These are phyloP conservation scores for Gaeumannomyces tritici DNA, from an alignment of 2,329 filamentous ascomycete species.

Conservation along the genomic window DNA sequence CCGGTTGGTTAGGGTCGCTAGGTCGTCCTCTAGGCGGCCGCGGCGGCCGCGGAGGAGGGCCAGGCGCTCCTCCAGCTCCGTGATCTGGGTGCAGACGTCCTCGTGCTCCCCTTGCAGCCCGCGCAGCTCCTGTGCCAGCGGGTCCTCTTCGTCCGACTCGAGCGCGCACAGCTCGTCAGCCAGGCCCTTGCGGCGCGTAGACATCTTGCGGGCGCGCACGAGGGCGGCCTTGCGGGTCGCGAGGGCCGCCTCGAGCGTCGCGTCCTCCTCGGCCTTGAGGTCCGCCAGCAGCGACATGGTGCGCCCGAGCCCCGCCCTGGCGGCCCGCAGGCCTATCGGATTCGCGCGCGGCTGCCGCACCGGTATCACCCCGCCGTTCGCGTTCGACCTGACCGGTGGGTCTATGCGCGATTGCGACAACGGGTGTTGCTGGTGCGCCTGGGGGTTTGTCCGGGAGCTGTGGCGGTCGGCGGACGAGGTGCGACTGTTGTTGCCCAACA, in stretches of 20 bases:
- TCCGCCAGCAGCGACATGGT: conserved; percentile 55
- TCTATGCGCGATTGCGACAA: conserved; percentile 30
- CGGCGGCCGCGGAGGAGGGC: conserved; percentile 50
- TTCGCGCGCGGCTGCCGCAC: conserved; percentile 46
- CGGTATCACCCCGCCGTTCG: conserved; percentile 44
- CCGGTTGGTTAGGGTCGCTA: conserved; percentile 53
- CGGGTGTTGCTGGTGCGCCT: conserved; percentile 6
- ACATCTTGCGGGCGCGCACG: conserved; percentile 43
- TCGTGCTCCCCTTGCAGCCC: conserved; percentile 46
- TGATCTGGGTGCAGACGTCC: conserved; percentile 52
- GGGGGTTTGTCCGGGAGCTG: neutral
- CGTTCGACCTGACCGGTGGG: conserved; percentile 23
- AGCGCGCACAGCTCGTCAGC: conserved; percentile 41
- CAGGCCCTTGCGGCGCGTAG: conserved; percentile 39
- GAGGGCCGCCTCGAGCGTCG: conserved; percentile 47
- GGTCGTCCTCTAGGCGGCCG: conserved; percentile 46
- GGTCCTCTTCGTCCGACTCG: conserved; percentile 44
- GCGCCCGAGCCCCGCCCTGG: conserved; percentile 54
- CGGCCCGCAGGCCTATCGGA: conserved; percentile 47
- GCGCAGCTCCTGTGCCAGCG: conserved; percentile 51
- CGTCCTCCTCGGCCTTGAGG: conserved; percentile 60
- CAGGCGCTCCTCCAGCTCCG: conserved; percentile 54
- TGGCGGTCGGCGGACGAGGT: conserved; percentile 24
- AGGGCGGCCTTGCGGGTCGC: conserved; percentile 47
- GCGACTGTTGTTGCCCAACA: conserved; percentile 22